These are phyloP conservation scores for Sonneratia caseolaris DNA, from an alignment of 345 rosid species.

Conservation along the genomic window DNA sequence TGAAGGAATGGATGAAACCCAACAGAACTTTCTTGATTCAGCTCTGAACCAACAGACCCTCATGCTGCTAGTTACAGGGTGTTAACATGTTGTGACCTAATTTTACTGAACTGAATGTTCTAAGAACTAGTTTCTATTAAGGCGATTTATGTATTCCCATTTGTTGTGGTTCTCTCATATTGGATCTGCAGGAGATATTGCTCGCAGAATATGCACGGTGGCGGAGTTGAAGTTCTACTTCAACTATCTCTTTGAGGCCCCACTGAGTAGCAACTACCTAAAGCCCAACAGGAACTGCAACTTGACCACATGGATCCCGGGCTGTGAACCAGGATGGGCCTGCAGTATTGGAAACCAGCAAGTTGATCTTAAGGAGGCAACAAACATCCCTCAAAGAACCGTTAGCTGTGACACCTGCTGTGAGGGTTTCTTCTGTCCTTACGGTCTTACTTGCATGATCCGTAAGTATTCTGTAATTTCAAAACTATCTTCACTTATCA, in stretches of 20 bases:
- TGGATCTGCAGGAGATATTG: conserved; percentile 40
- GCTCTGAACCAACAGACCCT: not conserved
- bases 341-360: conserved; percentile 46
- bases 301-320: conserved; percentile 70
- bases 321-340: conserved; percentile 98
- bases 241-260: conserved; percentile 30
- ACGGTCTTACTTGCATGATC: conserved; percentile 91
- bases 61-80: not conserved
- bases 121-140: not conserved
- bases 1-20: not conserved
- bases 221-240: conserved; percentile 79
- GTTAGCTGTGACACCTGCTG: conserved; percentile 63
- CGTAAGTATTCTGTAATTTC: conserved; percentile 36
- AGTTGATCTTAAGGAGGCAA: conserved; percentile 47
- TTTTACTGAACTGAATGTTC: not conserved
- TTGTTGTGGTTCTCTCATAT: conserved; percentile 5
- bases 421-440: conserved; percentile 88
- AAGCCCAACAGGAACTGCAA: conserved; percentile 71
- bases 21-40: not conserved
- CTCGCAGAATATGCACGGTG: conserved; percentile 51
- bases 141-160: not conserved
- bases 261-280: conserved; percentile 26
- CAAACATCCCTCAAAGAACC: conserved; percentile 51
- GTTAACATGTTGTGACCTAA: not conserved
- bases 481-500: not conserved